These are phyloP conservation scores for Fusarium albosuccineum DNA, from an alignment of 2,329 filamentous ascomycete species.

Conservation along the genomic window DNA sequence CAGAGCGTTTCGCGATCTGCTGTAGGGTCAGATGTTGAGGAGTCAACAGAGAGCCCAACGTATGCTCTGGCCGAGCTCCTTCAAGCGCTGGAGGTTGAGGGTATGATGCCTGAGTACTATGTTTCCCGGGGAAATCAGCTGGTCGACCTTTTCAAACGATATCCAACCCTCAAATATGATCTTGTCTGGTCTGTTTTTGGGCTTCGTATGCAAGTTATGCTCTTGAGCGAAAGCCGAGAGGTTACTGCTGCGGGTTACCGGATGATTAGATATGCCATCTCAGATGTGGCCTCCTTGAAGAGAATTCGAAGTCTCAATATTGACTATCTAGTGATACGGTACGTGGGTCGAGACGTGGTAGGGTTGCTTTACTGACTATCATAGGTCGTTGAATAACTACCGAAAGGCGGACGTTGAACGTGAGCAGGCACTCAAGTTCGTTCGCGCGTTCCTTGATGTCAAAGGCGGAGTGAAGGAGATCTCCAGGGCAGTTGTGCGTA, in stretches of 20 bases:
- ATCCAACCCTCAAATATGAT: constrained; percentile 96
- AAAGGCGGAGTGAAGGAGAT: constrained; percentile 92
- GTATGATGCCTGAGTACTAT: constrained; percentile 94
- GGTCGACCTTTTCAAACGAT: constrained; percentile 95
- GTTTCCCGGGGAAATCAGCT: constrained; percentile 91
- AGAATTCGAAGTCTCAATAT: constrained; percentile 91
- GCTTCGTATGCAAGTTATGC: constrained; percentile 92
- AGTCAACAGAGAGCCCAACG: constrained; percentile 86
- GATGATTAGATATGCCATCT: constrained; percentile 93
- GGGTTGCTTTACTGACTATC: constrained; percentile 22
- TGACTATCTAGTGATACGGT: constrained; percentile 86
- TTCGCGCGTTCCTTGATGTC: constrained; percentile 93
- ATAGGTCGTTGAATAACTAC: constrained; percentile 88
- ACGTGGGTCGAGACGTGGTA: constrained; percentile 6
- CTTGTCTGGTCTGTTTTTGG: constrained; percentile 97
- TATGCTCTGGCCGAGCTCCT: constrained; percentile 91
- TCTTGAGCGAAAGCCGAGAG: constrained; percentile 94
- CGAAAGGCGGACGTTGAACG: constrained; percentile 96
- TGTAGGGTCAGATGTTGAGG: constrained; percentile 73
- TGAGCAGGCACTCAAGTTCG: constrained; percentile 96
- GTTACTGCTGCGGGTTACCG: constrained; percentile 95
- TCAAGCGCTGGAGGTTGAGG: constrained; percentile 88
- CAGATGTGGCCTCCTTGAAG: constrained; percentile 88
- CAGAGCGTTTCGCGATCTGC: constrained; percentile 68
- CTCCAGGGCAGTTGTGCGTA: constrained; percentile 86